A percentile compares a stretch with the other conserved stretches of the same genome.
phyloP scores from a whole-genome alignment of 805 yeast species.

The Hanseniaspora lindneri region DNA sequence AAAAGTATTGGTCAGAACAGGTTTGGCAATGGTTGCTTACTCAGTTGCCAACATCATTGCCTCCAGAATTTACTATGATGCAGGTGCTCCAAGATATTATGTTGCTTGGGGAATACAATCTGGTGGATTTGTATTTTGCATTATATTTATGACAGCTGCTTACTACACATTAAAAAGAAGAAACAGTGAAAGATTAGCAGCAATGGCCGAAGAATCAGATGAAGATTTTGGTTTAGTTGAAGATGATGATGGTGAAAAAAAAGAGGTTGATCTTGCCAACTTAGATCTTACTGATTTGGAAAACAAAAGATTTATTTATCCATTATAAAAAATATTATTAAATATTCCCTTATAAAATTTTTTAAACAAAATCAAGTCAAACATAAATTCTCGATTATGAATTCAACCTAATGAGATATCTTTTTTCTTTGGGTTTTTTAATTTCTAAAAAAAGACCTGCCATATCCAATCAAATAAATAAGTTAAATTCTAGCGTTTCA shows the following conservation, averaged over 20 bases:
- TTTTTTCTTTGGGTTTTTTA: no score
- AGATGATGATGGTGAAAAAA: slow-evolving; percentile 19
- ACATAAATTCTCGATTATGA: no score
- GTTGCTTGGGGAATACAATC: slow-evolving; percentile 41
- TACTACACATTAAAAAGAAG: slow-evolving; percentile 32
- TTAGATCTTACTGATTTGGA: slow-evolving; percentile 44
- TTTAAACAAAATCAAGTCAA: no score
- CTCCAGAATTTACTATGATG: slow-evolving; percentile 37
- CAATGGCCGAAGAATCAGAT: neutral
- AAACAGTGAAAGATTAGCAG: slow-evolving; percentile 29
- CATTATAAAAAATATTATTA: slow-evolving; percentile 30
- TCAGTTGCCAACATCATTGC: slow-evolving; percentile 36
- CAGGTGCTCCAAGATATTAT: slow-evolving; percentile 34
- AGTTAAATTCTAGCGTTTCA: no score
- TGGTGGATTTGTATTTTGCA: slow-evolving; percentile 32
- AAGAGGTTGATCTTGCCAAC: slow-evolving; percentile 32
- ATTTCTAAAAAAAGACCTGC: no score
- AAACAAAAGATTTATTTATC: slow-evolving; percentile 40
- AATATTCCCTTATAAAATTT: no score
- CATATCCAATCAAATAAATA: no score
- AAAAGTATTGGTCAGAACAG: slow-evolving; percentile 34
- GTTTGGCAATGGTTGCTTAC: slow-evolving; percentile 32
- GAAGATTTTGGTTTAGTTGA: slow-evolving; percentile 16
- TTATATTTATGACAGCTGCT: slow-evolving; percentile 27
- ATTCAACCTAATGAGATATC: no score